These are phyloP conservation scores for Rubia yunnanensis DNA, from an alignment of 257 asterid species.

Conservation along the genomic window DNA sequence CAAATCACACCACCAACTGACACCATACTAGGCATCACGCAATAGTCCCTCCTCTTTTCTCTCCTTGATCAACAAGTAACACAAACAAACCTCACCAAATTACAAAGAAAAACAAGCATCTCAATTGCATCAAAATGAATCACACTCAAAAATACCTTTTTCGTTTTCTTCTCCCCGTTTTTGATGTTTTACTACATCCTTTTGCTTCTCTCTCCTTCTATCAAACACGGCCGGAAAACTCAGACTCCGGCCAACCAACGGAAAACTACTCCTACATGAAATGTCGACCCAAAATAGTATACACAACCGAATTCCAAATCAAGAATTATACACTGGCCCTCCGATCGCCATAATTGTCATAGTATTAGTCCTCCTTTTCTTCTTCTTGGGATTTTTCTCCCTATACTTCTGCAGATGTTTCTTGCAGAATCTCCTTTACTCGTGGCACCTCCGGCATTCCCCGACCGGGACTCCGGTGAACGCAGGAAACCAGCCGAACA, in stretches of 20 bases:
- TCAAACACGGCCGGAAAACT: slow-evolving; percentile 25
- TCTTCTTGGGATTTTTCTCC: slow-evolving; percentile 62
- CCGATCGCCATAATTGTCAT: slow-evolving; percentile 59
- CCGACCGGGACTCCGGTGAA: slow-evolving; percentile 26
- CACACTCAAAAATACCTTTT: background rate
- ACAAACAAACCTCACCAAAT: slow-evolving; percentile 4
- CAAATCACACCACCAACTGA: slow-evolving; percentile 3
- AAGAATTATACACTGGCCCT: slow-evolving; percentile 34
- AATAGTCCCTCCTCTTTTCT: slow-evolving; percentile 20
- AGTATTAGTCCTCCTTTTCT: slow-evolving; percentile 42
- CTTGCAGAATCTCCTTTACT: slow-evolving; percentile 44
- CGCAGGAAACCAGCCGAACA: slow-evolving; percentile 9
- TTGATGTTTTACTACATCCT: slow-evolving; percentile 12
- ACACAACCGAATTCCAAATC: slow-evolving; percentile 20
- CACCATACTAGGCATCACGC: background rate
- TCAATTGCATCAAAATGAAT: slow-evolving; percentile 11
- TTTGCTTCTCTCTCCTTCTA: slow-evolving; percentile 14
- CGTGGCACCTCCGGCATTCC: slow-evolving; percentile 42
- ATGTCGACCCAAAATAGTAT: slow-evolving; percentile 36
- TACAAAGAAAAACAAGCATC: background rate
- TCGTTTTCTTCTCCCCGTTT: background rate
- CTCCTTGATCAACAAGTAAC: slow-evolving; percentile 11
- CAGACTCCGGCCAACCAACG: slow-evolving; percentile 13
- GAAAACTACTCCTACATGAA: slow-evolving; percentile 14
- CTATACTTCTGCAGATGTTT: slow-evolving; percentile 67